These are phyloP conservation scores for Platanus orientalis DNA, from an alignment of 164 flowering plant genomes.

Conservation along the genomic window DNA sequence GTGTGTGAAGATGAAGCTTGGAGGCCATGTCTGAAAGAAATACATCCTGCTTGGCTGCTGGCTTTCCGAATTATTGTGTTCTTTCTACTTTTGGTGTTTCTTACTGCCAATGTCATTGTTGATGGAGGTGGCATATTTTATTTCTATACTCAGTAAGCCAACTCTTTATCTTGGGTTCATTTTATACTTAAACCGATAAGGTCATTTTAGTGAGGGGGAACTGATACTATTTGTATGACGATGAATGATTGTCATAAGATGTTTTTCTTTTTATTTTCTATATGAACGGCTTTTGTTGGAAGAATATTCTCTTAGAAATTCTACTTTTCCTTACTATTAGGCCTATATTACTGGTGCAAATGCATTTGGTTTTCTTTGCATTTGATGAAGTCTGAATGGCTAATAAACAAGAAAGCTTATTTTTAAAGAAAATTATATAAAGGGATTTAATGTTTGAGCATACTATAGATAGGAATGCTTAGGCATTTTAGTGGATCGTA, in stretches of 20 bases:
- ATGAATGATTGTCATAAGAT: too few species aligned
- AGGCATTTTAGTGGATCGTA: background rate
- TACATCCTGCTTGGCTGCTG: conserved; percentile 89
- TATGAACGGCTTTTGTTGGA: too few species aligned
- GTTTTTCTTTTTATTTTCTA: background rate
- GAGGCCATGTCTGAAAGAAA: conserved; percentile 69
- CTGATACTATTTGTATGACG: background rate
- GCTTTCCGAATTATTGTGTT: conserved; percentile 67
- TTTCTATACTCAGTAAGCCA: conserved; percentile 90
- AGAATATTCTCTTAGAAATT: too few species aligned
- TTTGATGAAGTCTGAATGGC: too few species aligned
- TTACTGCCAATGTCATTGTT: conserved; percentile 38
- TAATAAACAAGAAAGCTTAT: too few species aligned
- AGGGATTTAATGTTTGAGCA: background rate
- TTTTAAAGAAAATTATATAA: too few species aligned
- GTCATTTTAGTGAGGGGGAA: too few species aligned
- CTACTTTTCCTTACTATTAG: too few species aligned
- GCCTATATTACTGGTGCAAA: too few species aligned
- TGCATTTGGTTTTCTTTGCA: too few species aligned
- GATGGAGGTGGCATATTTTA: conserved; percentile 70
- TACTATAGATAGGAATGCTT: background rate
- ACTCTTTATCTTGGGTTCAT: conserved; percentile 3
- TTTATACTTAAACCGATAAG: background rate
- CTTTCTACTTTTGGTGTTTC: conserved; percentile 43
- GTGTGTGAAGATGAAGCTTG: conserved; percentile 79